Evolutionary conservation across 352 stramenopile species (phyloP), one percentile per base, ranked within the genome.

Genomic region (Phytophthora parvispora): DNA sequence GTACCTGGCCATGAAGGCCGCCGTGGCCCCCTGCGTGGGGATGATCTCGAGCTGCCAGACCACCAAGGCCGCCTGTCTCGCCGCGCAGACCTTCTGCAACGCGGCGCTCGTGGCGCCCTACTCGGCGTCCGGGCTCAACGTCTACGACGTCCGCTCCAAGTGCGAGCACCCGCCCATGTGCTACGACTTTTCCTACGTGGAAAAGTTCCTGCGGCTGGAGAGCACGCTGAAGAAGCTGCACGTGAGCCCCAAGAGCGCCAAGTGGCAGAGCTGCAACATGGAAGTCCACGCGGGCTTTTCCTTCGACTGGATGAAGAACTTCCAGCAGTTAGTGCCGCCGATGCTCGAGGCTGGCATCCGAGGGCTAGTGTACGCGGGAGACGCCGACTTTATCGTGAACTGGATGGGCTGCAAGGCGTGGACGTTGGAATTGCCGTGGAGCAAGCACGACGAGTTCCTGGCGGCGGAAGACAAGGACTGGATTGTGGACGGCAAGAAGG

Each of bases 361-460:
- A 22, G 94, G 93, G 1, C 79, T 99, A 20, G 97, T 99, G 54
- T 99, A 99, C 83, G 94, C 96, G 25, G 97, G 98, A 51, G 98
- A 99, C 75, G 86, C 94, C 13, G 98, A 99, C 71, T 99, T 99
- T 64, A 99, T 99, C 63, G 98, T 97, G 52, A 99, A 99, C 75
- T 99, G 98, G 87, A 83, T 99, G 63, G 97, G 98, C 54, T 99
- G 98, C 78, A 89, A 98, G 75, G 97, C 96, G 1, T 99, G 97
- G 97, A 99, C 95, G n/a, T 62, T 97, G 4, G 86, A 83, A 47
- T 77, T 99, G 52, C 86, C 97, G 15, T 99, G 98, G 98, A 89
- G 72, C 65, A 78, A 92, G 59, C 75, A 85, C 57, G 62, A 70
- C n/a, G 62, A 84, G 59, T 94, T 92, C 43, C 42, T 75, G 13